These are phyloP conservation scores for Trichophyton mentagrophytes DNA, from an alignment of 2,329 filamentous ascomycete species.

Conservation along the genomic window DNA sequence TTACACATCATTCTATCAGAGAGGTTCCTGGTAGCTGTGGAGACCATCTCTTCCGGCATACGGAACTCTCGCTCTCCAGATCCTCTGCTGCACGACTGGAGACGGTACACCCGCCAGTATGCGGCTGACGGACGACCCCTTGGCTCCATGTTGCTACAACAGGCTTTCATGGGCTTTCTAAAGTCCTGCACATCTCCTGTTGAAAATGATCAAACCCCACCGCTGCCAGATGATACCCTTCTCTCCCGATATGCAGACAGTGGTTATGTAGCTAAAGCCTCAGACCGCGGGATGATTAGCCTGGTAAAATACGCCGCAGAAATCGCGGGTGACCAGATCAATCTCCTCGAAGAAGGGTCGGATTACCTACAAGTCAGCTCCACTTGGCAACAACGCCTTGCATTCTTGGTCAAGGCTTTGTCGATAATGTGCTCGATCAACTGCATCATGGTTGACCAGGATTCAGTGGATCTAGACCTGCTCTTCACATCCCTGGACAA, in stretches of 20 bases:
- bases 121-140: constrained; percentile 65
- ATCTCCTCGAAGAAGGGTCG: constrained; percentile 71
- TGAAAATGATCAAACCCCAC: constrained; percentile 45
- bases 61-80: constrained; percentile 62
- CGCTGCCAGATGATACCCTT: constrained; percentile 50
- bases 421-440: constrained; percentile 74
- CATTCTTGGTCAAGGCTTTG: constrained; percentile 72
- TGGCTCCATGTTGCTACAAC: constrained; percentile 80
- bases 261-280: constrained; percentile 35
- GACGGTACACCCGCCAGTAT: constrained; percentile 71
- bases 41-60: constrained; percentile 81
- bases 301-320: constrained; percentile 50
- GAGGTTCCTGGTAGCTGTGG: constrained; percentile 69
- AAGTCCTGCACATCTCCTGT: constrained; percentile 65
- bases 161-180: constrained; percentile 75
- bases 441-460: constrained; percentile 69
- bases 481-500: constrained; percentile 79
- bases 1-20: constrained; percentile 67
- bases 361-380: constrained; percentile 84
- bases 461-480: constrained; percentile 63
- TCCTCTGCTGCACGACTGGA: constrained; percentile 67
- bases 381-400: constrained; percentile 71
- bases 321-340: constrained; percentile 70
- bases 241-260: constrained; percentile 60
- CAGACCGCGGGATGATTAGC: constrained; percentile 16